Conservation (phyloP, 192 early-diverging fungal species). For the Linnemannia hyalina region DNA sequence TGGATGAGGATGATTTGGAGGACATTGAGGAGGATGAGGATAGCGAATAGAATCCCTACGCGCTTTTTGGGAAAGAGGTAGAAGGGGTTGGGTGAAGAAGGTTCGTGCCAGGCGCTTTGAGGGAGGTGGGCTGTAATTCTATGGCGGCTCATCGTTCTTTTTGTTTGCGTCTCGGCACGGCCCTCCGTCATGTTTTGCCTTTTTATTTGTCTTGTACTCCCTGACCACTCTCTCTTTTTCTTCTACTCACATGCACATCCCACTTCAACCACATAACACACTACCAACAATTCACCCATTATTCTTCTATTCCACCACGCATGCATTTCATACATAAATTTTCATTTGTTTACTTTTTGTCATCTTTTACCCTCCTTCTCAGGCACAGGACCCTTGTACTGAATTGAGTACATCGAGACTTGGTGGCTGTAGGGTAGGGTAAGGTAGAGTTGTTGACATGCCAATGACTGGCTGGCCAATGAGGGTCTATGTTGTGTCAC, state of each 20-base stretch:
- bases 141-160: too few species aligned
- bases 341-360: neutral
- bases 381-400: neutral
- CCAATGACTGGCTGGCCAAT: too few species aligned
- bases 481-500: too few species aligned
- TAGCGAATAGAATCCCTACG: slow-evolving; percentile 28
- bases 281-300: neutral
- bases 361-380: neutral
- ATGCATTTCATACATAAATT: neutral
- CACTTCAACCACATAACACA: neutral
- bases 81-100: too few species aligned
- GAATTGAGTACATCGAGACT: neutral
- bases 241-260: neutral
- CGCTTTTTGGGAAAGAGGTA: neutral
- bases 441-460: too few species aligned
- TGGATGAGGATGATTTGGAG: slow-evolving; percentile 56
- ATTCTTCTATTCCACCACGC: neutral
- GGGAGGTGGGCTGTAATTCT: too few species aligned
- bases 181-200: neutral
- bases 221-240: neutral
- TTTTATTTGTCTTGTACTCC: neutral
- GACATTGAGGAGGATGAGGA: slow-evolving; percentile 46
- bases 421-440: too few species aligned
- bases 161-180: neutral
- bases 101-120: too few species aligned